Base-by-base conservation (phyloP, 2,329 filamentous ascomycete species). In the Colletotrichum viniferum region DNA sequence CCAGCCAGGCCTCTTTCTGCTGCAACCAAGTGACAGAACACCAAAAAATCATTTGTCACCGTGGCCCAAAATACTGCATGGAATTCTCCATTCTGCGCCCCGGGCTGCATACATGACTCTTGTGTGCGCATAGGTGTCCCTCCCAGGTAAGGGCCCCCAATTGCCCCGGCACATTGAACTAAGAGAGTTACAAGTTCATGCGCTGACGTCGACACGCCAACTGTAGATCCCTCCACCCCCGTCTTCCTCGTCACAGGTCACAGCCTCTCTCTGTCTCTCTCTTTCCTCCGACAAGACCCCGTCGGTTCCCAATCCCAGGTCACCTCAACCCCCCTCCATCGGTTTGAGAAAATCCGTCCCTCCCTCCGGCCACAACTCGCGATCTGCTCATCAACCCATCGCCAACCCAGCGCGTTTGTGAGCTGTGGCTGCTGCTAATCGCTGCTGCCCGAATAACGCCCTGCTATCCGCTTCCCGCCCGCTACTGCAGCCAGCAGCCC, bases 161-260 rank as follows among this genome's bases (percentile, higher is more conserved):
- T 73, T 64, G 72, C 71, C 66, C 72, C 72, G 36, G 52, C 72
- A 74, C 70, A 64, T 63, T 62, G 70, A 65, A 70, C 71, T 70
- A 74, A 74, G 58, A 77, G 72, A 74, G 76, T 71, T 66, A 78
- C 78, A 78, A 78, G 76, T 83, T 85, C 81, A 86, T 86, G 85
- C 87, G 85, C 86, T 88, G 87, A 88, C 87, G 87, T 88, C 85
- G 86, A 84, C 84, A 81, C 84, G 80, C 83, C 79, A 82, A 81
- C 81, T 81, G 80, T 80, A 79, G 81, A 83, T 84, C 82, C 81
- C 81, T 80, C 71, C 52, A 65, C 67, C 67, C 70, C 52, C 60
- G 55, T 61, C 72, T 34, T 36, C 69, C 58, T 72, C 69, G 58
- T 74, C 73, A 76, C 73, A 76, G 73, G 58, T 74, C 73, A 76